Evolutionary conservation across 441 rosid species (phyloP), one percentile per base, ranked within the genome.

Genomic region (Gossypium aridum): DNA sequence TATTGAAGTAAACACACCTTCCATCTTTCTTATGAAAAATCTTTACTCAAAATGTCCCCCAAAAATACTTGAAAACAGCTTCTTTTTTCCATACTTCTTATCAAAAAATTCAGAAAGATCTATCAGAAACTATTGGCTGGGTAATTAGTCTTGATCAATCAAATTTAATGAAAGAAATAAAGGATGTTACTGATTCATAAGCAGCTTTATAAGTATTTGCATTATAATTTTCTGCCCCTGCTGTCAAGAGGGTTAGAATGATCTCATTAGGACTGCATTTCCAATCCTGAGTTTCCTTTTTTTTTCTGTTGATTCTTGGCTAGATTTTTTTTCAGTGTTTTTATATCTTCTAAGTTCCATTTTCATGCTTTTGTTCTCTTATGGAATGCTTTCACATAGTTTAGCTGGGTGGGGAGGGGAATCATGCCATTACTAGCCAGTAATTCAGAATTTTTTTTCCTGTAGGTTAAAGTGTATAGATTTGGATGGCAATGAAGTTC

Each of bases 401-500:
- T 51, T 10, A 51, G 64, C 34, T 0, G 22, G 39, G 14, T 26
- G 54, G 55, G 22, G 43, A 17, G 37, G 37, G 1, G 37, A 31
- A 7, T 59, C 25, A 67, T 61, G 43, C 14, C 28, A 22, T 64
- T 53, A 37, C n/a, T 31, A 60, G 19, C 10, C 70, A 25, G 45
- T 25, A 49, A 16, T 43, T 43, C 69, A 68, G 49, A 8, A 8
- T 13, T 57, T 65, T 68, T 78, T 62, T 23, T 71, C 79, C 73
- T 60, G 60, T 55, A 95, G 99, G 98, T 95, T 93, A 90, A 88
- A 80, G 75, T 90, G 91, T 80, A 81, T 90, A 80, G 95, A 90
- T 83, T 80, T 90, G 80, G 91, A 72, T 74, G 91, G 86, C 71
- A 86, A 90, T 78, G 95, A 88, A 75, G 76, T 83, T 45, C 76